Conservation (phyloP, 371 early-diverging fungal species). For the Lichtheimia corymbifera region DNA sequence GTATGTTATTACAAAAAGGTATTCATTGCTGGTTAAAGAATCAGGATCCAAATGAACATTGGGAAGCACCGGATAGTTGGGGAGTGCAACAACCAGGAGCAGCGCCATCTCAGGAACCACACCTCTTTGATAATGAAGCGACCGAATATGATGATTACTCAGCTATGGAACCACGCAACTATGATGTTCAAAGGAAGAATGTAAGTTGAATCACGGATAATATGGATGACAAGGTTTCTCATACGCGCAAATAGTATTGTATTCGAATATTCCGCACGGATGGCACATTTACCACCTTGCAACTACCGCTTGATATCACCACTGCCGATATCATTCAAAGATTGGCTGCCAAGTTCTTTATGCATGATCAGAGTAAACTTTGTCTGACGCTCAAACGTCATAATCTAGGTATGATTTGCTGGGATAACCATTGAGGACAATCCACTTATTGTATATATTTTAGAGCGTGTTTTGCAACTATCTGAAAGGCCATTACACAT, state of each 20-base stretch:
- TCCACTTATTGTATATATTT: neutral
- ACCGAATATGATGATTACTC: constrained; percentile 44
- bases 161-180: constrained; percentile 27
- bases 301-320: constrained; percentile 64
- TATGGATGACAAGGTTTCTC: neutral
- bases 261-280: constrained; percentile 71
- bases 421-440: neutral
- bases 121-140: constrained; percentile 25
- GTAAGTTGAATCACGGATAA: constrained; percentile 12
- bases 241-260: constrained; percentile 32
- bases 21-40: neutral
- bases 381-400: constrained; percentile 65
- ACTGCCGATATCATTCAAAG: constrained; percentile 71
- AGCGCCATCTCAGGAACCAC: constrained; percentile 14
- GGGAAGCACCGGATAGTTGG: constrained; percentile 75
- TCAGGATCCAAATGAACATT: constrained; percentile 35
- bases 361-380: constrained; percentile 72
- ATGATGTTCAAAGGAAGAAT: constrained; percentile 32
- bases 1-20: neutral
- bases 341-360: constrained; percentile 77
- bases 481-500: constrained; percentile 76
- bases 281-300: constrained; percentile 77
- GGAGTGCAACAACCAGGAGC: constrained; percentile 54
- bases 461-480: constrained; percentile 66
- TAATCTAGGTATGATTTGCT: constrained; percentile 45